phyloP scores from a whole-genome alignment of 2,329 filamentous ascomycete species.

The Nigrospora osmanthi region DNA sequence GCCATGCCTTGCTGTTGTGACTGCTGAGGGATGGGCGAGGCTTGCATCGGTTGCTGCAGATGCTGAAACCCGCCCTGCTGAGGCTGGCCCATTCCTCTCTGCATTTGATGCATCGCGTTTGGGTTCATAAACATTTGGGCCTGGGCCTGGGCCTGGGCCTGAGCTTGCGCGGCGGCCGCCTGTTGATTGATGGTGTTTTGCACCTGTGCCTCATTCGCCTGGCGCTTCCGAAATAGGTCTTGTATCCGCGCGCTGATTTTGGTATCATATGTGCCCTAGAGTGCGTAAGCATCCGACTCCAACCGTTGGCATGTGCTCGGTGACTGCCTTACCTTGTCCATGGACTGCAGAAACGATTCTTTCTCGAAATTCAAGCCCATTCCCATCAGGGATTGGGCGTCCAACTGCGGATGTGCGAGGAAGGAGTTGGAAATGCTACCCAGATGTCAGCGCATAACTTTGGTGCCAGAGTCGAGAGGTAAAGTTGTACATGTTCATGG shows the following conservation, averaged over 20 bases:
- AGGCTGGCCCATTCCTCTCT: conserved; percentile 40
- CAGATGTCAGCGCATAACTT: neutral
- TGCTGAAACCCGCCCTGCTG: conserved; percentile 48
- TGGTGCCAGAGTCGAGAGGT: no score
- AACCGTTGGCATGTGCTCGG: no score
- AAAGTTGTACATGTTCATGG: conserved; percentile 25
- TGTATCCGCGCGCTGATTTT: conserved; percentile 35
- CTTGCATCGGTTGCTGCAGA: conserved; percentile 52
- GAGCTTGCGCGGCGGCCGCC: conserved; percentile 28
- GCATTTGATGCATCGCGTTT: conserved; percentile 41
- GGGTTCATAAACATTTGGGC: conserved; percentile 44
- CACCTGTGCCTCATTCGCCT: conserved; percentile 39
- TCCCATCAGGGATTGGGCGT: conserved; percentile 31
- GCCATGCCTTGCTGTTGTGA: conserved; percentile 29
- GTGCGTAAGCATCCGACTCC: neutral
- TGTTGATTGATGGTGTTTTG: conserved; percentile 42
- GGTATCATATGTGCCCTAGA: conserved; percentile 41
- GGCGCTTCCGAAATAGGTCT: conserved; percentile 43
- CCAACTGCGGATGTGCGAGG: conserved; percentile 33
- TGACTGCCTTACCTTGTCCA: conserved; percentile 36
- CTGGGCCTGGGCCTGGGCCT: conserved; percentile 25
- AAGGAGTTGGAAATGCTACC: conserved; percentile 43
- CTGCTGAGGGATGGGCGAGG: conserved; percentile 42
- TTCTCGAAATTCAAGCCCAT: conserved; percentile 39
- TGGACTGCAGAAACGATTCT: conserved; percentile 35